These are phyloP conservation scores for Leavenworthia alabamica DNA, from an alignment of 345 rosid species.

Conservation along the genomic window DNA sequence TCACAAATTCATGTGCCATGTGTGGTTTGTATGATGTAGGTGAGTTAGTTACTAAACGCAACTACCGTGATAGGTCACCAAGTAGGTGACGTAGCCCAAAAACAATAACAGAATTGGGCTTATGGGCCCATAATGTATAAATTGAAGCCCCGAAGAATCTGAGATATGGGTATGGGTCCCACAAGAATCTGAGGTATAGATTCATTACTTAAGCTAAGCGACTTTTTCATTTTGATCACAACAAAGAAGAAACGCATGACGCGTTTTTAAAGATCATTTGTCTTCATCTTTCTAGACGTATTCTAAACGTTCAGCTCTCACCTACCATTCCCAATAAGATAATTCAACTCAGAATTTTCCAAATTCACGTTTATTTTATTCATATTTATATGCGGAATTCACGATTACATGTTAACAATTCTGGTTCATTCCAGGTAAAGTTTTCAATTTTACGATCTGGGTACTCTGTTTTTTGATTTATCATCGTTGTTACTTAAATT, in stretches of 20 bases:
- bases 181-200: constrained; percentile 30
- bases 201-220: constrained; percentile 25
- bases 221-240: constrained; percentile 3
- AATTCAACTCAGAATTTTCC: constrained; percentile 7
- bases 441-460: constrained; percentile 6
- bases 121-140: not conserved
- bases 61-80: not conserved
- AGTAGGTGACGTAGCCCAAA: constrained; percentile 23
- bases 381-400: constrained; percentile 24
- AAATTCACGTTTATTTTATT: not conserved
- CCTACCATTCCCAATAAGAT: constrained; percentile 6
- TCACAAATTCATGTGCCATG: constrained; percentile 5
- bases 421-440: constrained; percentile 24
- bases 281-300: constrained; percentile 7
- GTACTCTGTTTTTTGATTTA: not conserved
- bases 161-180: constrained; percentile 9
- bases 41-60: constrained; percentile 23
- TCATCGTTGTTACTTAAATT: not conserved
- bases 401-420: constrained; percentile 17
- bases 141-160: constrained; percentile 12
- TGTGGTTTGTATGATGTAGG: not conserved
- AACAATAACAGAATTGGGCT: not conserved
- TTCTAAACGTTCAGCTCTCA: constrained; percentile 7
- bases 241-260: not conserved
- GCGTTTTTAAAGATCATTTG: constrained; percentile 24